Base-by-base conservation (phyloP, 352 stramenopile genomes). In the Thalassiosira tumida region DNA sequence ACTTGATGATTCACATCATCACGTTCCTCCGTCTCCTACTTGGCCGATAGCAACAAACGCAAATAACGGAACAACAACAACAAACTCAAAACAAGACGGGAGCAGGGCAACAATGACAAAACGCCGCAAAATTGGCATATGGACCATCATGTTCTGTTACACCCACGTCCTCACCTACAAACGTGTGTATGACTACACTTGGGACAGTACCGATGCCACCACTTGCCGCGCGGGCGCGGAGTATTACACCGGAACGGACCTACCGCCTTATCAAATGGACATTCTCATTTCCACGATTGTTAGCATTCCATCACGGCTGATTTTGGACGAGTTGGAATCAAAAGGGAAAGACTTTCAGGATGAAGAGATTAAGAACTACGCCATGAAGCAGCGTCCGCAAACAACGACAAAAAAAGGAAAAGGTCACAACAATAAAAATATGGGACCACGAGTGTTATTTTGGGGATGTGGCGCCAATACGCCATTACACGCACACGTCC, bases 401-500 rank as follows among this genome's bases (percentile, higher is more conserved):
- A n/a, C n/a, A n/a, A n/a, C n/a, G n/a, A n/a, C n/a, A n/a, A n/a
- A n/a, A n/a, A 13, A 40, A 14, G 26, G 17, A 31, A 31, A 69
- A 41, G 74, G 43, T n/a, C 26, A 13, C 5, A 24, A 26, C 3
- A n/a, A 21, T 21, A 33, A 59, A 31, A 59, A 29, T 41, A 21
- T 59, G 43, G 79, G 79, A 13, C 79, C 79, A 17, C 31, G 38
- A 15, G 79, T 86, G 26, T 31, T 86, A 38, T 86, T 86, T 35
- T 86, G 79, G 79, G 79, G 79, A 33, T 86, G 79, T 35, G 79
- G 79, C 5, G 24, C 17, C 31, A 64, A 86, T 40, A 86, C 79
- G 17, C 59, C 59, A 41, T 69, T 86, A 64, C 79, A 86, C 67
- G 59, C 62, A 26, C 59, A 47, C 10, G 10, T 86, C 2, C 38